These are phyloP conservation scores for Hortiboletus flavorubellus DNA, from an alignment of 768 basidiomycete genomes.

Conservation along the genomic window DNA sequence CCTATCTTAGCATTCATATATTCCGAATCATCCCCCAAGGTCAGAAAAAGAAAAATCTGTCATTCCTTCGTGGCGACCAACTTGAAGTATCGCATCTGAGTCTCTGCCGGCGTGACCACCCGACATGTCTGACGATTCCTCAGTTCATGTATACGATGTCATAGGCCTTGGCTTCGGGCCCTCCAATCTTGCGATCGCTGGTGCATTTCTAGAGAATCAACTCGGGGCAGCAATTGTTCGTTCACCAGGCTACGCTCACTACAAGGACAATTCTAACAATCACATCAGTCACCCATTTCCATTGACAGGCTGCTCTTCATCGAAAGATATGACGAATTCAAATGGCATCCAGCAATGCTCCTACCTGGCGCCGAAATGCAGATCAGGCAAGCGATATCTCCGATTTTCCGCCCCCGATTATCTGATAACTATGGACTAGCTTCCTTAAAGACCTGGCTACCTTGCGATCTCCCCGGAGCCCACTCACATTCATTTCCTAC, in stretches of 20 bases:
- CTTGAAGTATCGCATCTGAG: too few relatives aligned
- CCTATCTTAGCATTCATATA: not conserved
- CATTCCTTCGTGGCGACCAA: not conserved
- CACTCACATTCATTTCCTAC: constrained; percentile 52
- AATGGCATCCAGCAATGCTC: constrained; percentile 58
- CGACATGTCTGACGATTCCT: constrained; percentile 1
- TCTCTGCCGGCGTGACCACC: not conserved
- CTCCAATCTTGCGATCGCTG: constrained; percentile 49
- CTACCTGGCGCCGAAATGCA: constrained; percentile 52
- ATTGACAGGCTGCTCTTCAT: constrained; percentile 42
- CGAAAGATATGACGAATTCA: constrained; percentile 45
- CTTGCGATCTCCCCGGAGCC: constrained; percentile 47
- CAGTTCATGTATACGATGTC: constrained; percentile 36
- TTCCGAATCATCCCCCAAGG: not conserved
- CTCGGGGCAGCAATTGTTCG: constrained; percentile 7
- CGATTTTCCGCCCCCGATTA: not conserved
- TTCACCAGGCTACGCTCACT: not conserved
- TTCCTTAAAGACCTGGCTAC: constrained; percentile 56
- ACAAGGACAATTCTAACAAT: not conserved
- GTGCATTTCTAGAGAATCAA: constrained; percentile 43
- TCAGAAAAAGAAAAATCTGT: not conserved
- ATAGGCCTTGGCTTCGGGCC: constrained; percentile 54
- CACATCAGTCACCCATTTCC: constrained; percentile 9
- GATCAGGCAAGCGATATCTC: constrained; percentile 37
- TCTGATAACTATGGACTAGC: constrained; percentile 25